Conservation (phyloP, 2,329 filamentous ascomycete genomes). For the Lecanicillium sp. region DNA sequence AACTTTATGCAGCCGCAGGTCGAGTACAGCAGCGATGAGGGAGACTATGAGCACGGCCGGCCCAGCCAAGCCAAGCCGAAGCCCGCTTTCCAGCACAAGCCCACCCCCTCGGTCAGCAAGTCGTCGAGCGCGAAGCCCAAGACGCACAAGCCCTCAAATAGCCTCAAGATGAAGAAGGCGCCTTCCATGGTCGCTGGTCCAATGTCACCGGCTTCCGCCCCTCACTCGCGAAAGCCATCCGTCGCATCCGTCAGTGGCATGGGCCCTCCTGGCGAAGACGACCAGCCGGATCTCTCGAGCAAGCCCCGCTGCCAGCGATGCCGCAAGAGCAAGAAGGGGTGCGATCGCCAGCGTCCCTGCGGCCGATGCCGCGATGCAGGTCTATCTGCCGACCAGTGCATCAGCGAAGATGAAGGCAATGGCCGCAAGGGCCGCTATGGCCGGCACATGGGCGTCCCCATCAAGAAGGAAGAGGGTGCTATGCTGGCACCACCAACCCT, state of each 20-base stretch:
- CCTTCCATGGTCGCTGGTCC: slow-evolving; percentile 31
- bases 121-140: slow-evolving; percentile 21
- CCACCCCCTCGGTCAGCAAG: slow-evolving; percentile 11
- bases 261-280: slow-evolving; percentile 64
- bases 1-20: slow-evolving; percentile 40
- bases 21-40: slow-evolving; percentile 26
- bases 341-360: slow-evolving; percentile 91
- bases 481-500: slow-evolving; percentile 28
- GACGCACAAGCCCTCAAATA: slow-evolving; percentile 27
- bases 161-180: slow-evolving; percentile 45
- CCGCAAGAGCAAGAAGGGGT: slow-evolving; percentile 99
- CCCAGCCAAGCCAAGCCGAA: slow-evolving; percentile 35
- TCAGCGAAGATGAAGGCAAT: slow-evolving; percentile 97
- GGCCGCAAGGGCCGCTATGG: slow-evolving; percentile 90
- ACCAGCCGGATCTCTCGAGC: slow-evolving; percentile 84
- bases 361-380: slow-evolving; percentile 94
- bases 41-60: slow-evolving; percentile 23
- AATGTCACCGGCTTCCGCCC: slow-evolving; percentile 60
- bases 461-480: slow-evolving; percentile 48
- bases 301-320: slow-evolving; percentile 97
- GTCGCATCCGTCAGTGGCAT: slow-evolving; percentile 48
- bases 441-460: slow-evolving; percentile 61
- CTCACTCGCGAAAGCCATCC: slow-evolving; percentile 69
- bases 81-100: slow-evolving; percentile 33
- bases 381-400: slow-evolving; percentile 84